Percentiles rank a stretch among this genome's conserved stretches.
phyloP scores from a whole-genome alignment of 2,329 filamentous ascomycete genomes.

The Hortaea werneckii region DNA sequence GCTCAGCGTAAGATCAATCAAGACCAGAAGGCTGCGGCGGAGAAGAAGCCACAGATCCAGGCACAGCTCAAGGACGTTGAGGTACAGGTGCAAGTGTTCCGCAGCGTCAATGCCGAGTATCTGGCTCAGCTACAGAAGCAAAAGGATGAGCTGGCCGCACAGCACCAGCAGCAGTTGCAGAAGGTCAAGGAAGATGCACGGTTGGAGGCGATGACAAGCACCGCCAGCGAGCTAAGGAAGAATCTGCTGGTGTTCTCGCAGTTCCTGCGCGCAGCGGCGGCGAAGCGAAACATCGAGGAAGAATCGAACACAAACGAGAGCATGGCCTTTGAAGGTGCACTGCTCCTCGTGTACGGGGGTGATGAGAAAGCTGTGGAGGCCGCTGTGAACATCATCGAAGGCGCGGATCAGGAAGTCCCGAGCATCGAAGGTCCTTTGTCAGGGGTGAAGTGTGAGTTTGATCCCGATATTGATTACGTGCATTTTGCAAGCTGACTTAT shows the following conservation, averaged over 20 bases:
- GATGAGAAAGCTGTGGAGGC: slow-evolving; percentile 63
- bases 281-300: slow-evolving; percentile 60
- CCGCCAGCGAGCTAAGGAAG: slow-evolving; percentile 43
- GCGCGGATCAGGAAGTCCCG: slow-evolving; percentile 54
- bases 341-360: slow-evolving; percentile 69
- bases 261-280: slow-evolving; percentile 70
- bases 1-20: slow-evolving; percentile 62
- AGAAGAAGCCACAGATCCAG: slow-evolving; percentile 66
- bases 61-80: slow-evolving; percentile 59
- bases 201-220: slow-evolving; percentile 41
- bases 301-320: slow-evolving; percentile 61
- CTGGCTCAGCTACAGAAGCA: slow-evolving; percentile 49
- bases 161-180: slow-evolving; percentile 49
- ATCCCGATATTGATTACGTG: neutral
- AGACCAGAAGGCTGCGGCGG: slow-evolving; percentile 67
- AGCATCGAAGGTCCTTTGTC: slow-evolving; percentile 57
- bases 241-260: slow-evolving; percentile 64
- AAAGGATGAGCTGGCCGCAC: slow-evolving; percentile 44
- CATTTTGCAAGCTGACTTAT: neutral
- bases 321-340: slow-evolving; percentile 68
- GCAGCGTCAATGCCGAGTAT: slow-evolving; percentile 66
- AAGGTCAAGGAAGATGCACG: slow-evolving; percentile 45
- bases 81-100: slow-evolving; percentile 64
- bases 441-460: slow-evolving; percentile 58
- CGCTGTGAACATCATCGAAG: slow-evolving; percentile 68